Conservation (phyloP, 1,139 yeast genomes). For the Geotrichum candidum region DNA sequence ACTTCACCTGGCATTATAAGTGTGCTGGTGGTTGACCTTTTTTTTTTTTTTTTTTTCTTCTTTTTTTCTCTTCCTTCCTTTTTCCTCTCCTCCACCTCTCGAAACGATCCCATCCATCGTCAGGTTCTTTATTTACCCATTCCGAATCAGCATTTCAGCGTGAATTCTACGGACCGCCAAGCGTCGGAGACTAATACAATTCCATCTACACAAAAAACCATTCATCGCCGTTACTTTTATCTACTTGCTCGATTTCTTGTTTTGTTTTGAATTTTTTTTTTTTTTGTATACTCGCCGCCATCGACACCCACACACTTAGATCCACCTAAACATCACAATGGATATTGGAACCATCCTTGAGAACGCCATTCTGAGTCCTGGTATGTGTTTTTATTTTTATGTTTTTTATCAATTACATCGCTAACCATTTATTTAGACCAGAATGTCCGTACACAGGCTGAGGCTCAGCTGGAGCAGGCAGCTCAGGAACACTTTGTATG, state of each 20-base stretch:
- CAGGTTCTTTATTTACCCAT: background rate
- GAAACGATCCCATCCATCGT: background rate
- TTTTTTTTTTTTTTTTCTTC: background rate
- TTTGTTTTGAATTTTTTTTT: background rate
- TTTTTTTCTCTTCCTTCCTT: background rate
- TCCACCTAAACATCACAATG: constrained; percentile 35
- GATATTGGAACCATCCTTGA: constrained; percentile 72
- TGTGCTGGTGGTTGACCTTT: background rate
- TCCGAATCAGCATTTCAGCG: background rate
- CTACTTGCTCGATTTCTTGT: background rate
- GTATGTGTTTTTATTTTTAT: constrained; percentile 11
- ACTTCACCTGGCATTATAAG: background rate
- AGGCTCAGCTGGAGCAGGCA: constrained; percentile 64
- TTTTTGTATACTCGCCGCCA: background rate
- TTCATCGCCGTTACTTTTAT: background rate
- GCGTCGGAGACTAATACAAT: background rate
- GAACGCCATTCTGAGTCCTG: constrained; percentile 47
- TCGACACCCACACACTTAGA: background rate
- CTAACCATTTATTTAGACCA: constrained; percentile 41
- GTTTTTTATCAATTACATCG: background rate
- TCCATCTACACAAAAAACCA: background rate
- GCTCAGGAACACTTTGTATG: constrained; percentile 66
- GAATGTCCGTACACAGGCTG: constrained; percentile 70
- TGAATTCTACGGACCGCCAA: background rate
- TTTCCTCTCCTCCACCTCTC: background rate